Evolutionary conservation across 768 basidiomycete genomes (phyloP).

Genomic region (Russula lepida): DNA sequence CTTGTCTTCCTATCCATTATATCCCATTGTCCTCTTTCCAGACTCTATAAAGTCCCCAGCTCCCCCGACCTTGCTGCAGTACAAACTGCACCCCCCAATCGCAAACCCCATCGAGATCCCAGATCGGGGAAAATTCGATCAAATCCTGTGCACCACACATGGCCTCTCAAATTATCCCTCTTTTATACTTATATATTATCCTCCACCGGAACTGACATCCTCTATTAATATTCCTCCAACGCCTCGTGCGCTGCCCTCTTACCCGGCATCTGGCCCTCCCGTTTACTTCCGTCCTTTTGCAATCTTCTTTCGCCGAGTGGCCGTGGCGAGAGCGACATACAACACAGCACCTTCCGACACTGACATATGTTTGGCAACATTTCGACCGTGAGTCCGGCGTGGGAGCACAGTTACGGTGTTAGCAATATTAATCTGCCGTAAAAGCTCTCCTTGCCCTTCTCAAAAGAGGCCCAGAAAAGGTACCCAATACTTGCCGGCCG

Average conservation of each 20-base stretch:
- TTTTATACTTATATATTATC: slow-evolving; percentile 2
- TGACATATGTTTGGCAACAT: no score
- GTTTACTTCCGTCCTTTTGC: background rate
- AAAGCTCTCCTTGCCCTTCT: background rate
- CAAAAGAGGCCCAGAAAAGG: no score
- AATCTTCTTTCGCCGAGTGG: no score
- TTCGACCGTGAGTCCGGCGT: no score
- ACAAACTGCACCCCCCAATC: background rate
- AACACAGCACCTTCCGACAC: no score
- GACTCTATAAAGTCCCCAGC: background rate
- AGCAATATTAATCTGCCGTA: no score
- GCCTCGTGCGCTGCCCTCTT: background rate
- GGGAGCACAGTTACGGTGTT: no score
- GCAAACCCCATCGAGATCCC: background rate
- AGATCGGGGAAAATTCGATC: slow-evolving; percentile 2
- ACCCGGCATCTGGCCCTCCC: no score
- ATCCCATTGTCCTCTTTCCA: background rate
- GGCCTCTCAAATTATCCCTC: slow-evolving; percentile 4
- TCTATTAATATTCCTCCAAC: background rate
- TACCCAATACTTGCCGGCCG: background rate
- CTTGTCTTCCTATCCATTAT: background rate
- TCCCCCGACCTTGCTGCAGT: background rate
- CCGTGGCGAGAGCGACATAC: no score
- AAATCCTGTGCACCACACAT: background rate
- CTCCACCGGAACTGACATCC: background rate